Percentiles rank a stretch among this genome's conserved stretches.
These are phyloP conservation scores for Proliferodiscus dingleyae DNA, from an alignment of 2,329 filamentous ascomycete genomes.

Conservation along the genomic window DNA sequence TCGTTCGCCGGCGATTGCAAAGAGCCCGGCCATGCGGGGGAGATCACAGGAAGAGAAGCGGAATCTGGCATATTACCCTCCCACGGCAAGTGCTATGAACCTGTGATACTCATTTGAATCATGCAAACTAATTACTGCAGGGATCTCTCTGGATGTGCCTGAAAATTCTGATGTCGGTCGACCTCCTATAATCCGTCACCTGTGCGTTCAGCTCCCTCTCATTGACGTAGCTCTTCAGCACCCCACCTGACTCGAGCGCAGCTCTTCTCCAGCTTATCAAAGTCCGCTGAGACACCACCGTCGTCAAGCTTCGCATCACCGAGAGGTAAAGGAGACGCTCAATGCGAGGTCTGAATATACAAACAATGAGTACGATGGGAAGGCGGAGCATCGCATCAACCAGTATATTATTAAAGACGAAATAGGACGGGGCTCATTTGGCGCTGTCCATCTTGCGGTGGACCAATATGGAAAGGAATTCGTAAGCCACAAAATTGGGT, in stretches of 20 bases:
- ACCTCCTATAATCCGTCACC: slow-evolving; percentile 33
- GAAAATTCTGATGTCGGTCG: slow-evolving; percentile 33
- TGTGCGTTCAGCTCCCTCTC: slow-evolving; percentile 20
- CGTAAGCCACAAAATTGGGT: slow-evolving; percentile 49
- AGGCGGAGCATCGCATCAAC: slow-evolving; percentile 81
- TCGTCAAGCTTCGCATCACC: slow-evolving; percentile 53
- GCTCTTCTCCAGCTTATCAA: slow-evolving; percentile 44
- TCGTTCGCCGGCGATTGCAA: slow-evolving; percentile 11
- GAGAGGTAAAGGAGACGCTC: slow-evolving; percentile 78
- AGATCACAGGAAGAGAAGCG: slow-evolving; percentile 24
- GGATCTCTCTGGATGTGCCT: slow-evolving; percentile 39
- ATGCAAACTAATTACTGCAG: slow-evolving; percentile 9
- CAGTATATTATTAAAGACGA: slow-evolving; percentile 93
- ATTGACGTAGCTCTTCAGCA: neutral
- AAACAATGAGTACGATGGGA: slow-evolving; percentile 77
- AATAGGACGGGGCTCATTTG: slow-evolving; percentile 95
- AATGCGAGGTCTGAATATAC: slow-evolving; percentile 84
- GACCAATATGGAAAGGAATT: slow-evolving; percentile 93
- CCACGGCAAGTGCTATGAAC: slow-evolving; percentile 37
- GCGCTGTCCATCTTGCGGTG: slow-evolving; percentile 81
- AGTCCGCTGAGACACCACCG: slow-evolving; percentile 62
- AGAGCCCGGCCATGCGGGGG: slow-evolving; percentile 19
- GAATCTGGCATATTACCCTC: slow-evolving; percentile 39
- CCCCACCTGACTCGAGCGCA: slow-evolving; percentile 28
- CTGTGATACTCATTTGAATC: neutral